Evolutionary conservation across 768 basidiomycete genomes (phyloP).

Genomic region (Cystofilobasidium capitatum): DNA sequence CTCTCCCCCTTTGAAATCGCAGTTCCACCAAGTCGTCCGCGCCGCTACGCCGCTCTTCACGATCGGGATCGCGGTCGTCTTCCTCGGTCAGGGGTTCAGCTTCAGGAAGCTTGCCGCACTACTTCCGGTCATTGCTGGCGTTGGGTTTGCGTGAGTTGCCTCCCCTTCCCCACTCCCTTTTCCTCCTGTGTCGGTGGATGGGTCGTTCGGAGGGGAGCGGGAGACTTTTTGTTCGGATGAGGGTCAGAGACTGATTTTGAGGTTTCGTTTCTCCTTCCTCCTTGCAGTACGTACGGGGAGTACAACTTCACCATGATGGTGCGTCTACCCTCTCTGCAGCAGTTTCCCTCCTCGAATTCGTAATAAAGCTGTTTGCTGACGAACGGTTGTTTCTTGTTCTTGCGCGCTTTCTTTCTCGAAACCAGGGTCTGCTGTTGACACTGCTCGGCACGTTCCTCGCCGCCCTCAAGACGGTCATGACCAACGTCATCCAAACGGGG

Average conservation of each 20-base stretch:
- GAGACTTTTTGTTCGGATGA: no score
- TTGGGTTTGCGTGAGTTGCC: conserved; percentile 66
- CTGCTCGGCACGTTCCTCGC: conserved; percentile 84
- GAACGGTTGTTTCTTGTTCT: no score
- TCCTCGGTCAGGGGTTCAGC: conserved; percentile 57
- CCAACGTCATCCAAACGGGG: conserved; percentile 55
- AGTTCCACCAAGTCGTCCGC: conserved; percentile 97
- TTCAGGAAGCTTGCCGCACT: conserved; percentile 59
- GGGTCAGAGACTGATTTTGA: no score
- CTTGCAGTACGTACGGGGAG: conserved; percentile 76
- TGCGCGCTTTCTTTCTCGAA: no score
- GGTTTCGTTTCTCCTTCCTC: conserved; percentile 8
- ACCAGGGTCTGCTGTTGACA: conserved; percentile 74
- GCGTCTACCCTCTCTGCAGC: no score
- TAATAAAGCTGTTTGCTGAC: no score
- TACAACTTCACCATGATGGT: conserved; percentile 88
- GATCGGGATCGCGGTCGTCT: conserved; percentile 59
- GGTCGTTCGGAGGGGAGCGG: no score
- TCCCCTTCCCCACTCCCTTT: not conserved
- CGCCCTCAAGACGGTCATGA: conserved; percentile 73
- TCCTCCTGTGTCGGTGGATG: not conserved
- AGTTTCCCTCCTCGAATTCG: no score
- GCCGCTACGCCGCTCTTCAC: conserved; percentile 89
- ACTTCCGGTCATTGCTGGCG: conserved; percentile 76
- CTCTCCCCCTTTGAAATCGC: not conserved